A percentile compares a stretch with the other conserved stretches of the same genome.
Evolutionary conservation across 768 basidiomycete genomes (phyloP).

Genomic region (Hygrocybe coccinea): DNA sequence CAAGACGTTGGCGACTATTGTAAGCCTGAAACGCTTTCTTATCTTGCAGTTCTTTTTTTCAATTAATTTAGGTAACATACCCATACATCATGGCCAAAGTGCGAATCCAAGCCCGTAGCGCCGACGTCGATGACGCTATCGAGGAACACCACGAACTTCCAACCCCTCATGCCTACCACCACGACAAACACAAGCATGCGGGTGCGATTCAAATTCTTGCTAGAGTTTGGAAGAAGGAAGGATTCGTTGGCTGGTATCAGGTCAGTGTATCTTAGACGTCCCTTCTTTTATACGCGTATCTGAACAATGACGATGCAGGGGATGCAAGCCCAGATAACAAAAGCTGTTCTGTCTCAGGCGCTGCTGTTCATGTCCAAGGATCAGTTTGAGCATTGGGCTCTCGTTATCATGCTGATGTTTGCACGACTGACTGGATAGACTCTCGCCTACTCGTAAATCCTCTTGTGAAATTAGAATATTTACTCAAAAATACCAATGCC

Average conservation of each 20-base stretch:
- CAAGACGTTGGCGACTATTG: slow-evolving; percentile 94
- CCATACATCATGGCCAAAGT: slow-evolving; percentile 98
- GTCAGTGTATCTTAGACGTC: slow-evolving; percentile 39
- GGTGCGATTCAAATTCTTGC: slow-evolving; percentile 77
- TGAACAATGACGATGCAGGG: slow-evolving; percentile 48
- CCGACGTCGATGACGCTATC: slow-evolving; percentile 47
- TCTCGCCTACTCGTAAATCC: too few relatives aligned
- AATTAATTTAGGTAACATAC: slow-evolving; percentile 68
- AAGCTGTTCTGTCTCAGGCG: slow-evolving; percentile 93
- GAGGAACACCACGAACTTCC: slow-evolving; percentile 39
- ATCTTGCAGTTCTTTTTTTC: background rate
- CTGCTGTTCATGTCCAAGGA: slow-evolving; percentile 97
- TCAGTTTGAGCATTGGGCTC: slow-evolving; percentile 87
- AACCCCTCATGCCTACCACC: slow-evolving; percentile 34
- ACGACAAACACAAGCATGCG: slow-evolving; percentile 47
- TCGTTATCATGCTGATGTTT: slow-evolving; percentile 59
- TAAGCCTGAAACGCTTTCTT: slow-evolving; percentile 37
- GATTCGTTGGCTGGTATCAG: slow-evolving; percentile 93
- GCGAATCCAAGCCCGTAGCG: slow-evolving; percentile 80
- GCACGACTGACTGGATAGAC: slow-evolving; percentile 28
- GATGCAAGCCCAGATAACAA: slow-evolving; percentile 93
- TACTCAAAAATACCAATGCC: too few relatives aligned
- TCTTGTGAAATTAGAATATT: too few relatives aligned
- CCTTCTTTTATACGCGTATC: background rate
- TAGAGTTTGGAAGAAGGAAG: slow-evolving; percentile 69